Evolutionary conservation across 2,329 filamentous ascomycete species (phyloP).

Genomic region (Bipolaris gigantea): DNA sequence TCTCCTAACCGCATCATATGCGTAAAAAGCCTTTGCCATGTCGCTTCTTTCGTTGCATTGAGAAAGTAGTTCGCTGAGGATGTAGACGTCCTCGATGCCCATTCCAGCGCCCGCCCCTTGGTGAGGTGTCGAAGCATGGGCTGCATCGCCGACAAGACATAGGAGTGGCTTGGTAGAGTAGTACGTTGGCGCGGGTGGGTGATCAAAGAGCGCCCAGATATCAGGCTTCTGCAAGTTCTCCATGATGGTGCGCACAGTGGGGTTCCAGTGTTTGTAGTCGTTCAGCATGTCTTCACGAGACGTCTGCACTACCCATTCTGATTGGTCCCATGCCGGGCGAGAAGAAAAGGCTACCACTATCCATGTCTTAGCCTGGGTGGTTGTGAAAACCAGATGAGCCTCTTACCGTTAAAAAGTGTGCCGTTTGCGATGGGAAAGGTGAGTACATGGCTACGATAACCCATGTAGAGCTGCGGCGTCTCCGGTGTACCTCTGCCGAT

Average conservation of each 20-base stretch:
- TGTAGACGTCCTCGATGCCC: constrained; percentile 58
- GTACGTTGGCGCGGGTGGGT: constrained; percentile 49
- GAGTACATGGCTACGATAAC: constrained; percentile 55
- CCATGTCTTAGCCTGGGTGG: neutral
- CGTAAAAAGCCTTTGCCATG: constrained; percentile 41
- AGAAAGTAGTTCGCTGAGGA: constrained; percentile 47
- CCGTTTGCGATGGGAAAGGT: constrained; percentile 4
- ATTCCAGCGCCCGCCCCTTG: constrained; percentile 59
- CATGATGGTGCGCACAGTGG: constrained; percentile 24
- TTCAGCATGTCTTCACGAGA: constrained; percentile 31
- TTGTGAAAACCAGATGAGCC: neutral
- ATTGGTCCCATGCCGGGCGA: constrained; percentile 21
- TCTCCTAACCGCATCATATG: constrained; percentile 45
- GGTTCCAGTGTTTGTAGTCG: constrained; percentile 30
- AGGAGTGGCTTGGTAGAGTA: constrained; percentile 37
- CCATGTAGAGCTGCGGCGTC: constrained; percentile 60
- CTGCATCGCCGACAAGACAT: constrained; percentile 54
- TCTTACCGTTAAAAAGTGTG: neutral
- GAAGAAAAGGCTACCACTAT: constrained; percentile 36
- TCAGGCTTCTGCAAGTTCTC: constrained; percentile 50
- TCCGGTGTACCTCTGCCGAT: constrained; percentile 54
- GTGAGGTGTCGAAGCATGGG: constrained; percentile 31
- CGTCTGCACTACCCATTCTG: constrained; percentile 33
- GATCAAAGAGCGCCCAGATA: constrained; percentile 54
- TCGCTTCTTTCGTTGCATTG: constrained; percentile 12